Base-by-base conservation (phyloP, 1,139 yeast genomes). In the Pichia sp. region DNA sequence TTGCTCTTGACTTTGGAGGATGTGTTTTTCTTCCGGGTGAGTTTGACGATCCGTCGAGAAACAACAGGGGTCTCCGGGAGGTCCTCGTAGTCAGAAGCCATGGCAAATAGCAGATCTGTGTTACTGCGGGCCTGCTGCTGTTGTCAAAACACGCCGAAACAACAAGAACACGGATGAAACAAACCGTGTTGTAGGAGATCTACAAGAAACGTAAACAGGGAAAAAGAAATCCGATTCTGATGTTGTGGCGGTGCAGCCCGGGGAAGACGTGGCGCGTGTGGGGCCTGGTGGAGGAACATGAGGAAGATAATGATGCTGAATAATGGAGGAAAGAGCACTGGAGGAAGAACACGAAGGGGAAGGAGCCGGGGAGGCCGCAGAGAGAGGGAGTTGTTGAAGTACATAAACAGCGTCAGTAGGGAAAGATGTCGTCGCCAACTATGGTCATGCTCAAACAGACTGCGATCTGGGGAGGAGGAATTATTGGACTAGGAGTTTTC, bases 401-500 rank as follows among this genome's bases (percentile, higher is more conserved):
- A 19, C 23, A 19, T 19, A 19, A 2, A 19, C 23, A 19, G 3
- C 23, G 2, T 19, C 23, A 31, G 31, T 30, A 49, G 32, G 5
- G 5, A 46, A 42, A 38, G 15, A 56, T 56, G 58, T 53, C 56
- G 6, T 46, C 55, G 2, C 58, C 58, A 15, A 45, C 45, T 8
- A 48, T 50, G 52, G 3, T 36, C 4, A 59, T 59, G 62, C 59
- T 64, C 56, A 68, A 62, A 48, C 64, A 62, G 38, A 61, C 66
- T 5, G 29, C 68, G 1, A 48, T 67, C 2, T 81, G 80, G 8
- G 85, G 87, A 13, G 81, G 80, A 36, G 75, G 79, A 8, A 84
- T 90, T 30, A 74, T 87, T 11, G 87, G 85, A 2, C 65, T 82
- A 0, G 97, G 97, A 7, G 80, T 83, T 1, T 59, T 87, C 5